phyloP scores from a whole-genome alignment of 2,329 filamentous ascomycete genomes.

The Fusarium sp. region DNA sequence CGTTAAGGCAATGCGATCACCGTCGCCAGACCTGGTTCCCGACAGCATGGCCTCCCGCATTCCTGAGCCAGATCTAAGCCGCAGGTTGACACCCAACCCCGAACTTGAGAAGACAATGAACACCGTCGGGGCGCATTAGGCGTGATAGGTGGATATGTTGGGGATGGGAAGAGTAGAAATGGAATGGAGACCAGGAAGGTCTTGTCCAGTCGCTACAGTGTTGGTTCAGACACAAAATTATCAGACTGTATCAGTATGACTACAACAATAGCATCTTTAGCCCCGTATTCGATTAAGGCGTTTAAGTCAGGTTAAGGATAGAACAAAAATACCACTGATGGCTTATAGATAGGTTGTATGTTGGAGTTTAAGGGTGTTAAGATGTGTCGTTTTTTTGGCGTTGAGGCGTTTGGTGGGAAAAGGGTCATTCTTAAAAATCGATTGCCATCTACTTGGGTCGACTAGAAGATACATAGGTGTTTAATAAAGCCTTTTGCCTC shows the following conservation, averaged over 20 bases:
- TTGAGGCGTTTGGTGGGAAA: neutral
- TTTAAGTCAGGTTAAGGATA: neutral
- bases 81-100: conserved; percentile 59
- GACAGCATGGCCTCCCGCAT: conserved; percentile 70
- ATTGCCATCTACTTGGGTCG: neutral
- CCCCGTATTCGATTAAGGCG: neutral
- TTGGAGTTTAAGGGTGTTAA: neutral
- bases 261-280: conserved; percentile 8
- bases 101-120: conserved; percentile 52
- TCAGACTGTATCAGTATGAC: conserved; percentile 29
- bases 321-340: neutral
- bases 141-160: neutral
- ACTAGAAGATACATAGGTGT: neutral
- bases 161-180: neutral
- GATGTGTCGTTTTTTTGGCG: neutral
- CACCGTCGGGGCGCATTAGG: conserved; percentile 31
- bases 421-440: neutral
- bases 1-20: conserved; percentile 63
- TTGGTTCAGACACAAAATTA: conserved; percentile 1
- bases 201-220: conserved; percentile 30
- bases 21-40: conserved; percentile 68
- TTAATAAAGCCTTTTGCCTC: neutral
- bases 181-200: conserved; percentile 9
- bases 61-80: conserved; percentile 56
- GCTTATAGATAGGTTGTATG: neutral